Evolutionary conservation across 2,329 filamentous ascomycete species (phyloP).

Genomic region (Colletotrichum liaoningense): DNA sequence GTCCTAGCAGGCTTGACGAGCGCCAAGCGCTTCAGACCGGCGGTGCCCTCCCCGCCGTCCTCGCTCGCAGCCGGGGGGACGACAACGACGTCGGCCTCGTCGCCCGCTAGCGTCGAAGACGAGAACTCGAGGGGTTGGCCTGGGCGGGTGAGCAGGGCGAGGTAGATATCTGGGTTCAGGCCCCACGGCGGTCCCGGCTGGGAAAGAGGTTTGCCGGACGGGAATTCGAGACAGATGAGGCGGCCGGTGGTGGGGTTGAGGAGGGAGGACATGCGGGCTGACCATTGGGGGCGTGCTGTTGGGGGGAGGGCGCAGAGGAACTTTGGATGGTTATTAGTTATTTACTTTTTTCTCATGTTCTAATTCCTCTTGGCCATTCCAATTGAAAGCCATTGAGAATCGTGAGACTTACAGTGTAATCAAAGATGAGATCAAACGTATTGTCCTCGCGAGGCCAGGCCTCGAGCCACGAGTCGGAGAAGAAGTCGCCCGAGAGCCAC

Average conservation of each 20-base stretch:
- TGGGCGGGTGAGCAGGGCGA: constrained; percentile 76
- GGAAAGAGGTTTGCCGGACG: constrained; percentile 75
- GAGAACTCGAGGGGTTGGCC: constrained; percentile 74
- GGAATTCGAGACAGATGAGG: constrained; percentile 80
- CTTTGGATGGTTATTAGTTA: constrained; percentile 46
- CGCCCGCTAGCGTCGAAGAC: constrained; percentile 29
- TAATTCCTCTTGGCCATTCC: neutral
- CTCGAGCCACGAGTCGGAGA: constrained; percentile 67
- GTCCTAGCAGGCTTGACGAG: constrained; percentile 64
- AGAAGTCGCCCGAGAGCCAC: constrained; percentile 76
- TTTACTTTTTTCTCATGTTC: too few relatives aligned
- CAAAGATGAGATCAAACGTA: constrained; percentile 74
- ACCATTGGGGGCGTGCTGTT: constrained; percentile 63
- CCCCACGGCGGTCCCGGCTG: constrained; percentile 80
- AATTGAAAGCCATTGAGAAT: neutral
- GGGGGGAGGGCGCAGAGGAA: constrained; percentile 73
- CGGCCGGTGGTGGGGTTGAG: constrained; percentile 60
- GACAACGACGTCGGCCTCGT: constrained; percentile 48
- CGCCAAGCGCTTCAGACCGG: constrained; percentile 53
- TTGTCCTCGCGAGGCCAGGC: constrained; percentile 50
- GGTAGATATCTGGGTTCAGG: constrained; percentile 75
- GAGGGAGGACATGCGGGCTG: constrained; percentile 61
- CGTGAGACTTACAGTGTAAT: constrained; percentile 65
- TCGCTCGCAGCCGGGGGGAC: constrained; percentile 52
- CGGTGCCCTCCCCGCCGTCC: constrained; percentile 46